Evolutionary conservation across 352 stramenopile genomes (phyloP).

Genomic region (Elongisporangium senticosum): DNA sequence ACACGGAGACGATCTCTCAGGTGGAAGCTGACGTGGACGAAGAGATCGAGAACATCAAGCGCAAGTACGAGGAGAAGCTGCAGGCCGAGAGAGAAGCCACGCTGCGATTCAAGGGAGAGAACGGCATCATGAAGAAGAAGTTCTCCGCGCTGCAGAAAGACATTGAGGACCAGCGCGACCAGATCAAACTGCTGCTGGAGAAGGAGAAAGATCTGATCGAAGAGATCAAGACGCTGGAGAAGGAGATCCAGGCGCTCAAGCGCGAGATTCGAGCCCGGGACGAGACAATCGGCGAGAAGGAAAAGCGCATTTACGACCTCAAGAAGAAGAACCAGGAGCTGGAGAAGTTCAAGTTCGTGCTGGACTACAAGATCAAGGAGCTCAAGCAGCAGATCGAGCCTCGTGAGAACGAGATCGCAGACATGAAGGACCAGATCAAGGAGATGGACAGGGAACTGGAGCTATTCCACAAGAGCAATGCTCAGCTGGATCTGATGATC

Average conservation of each 20-base stretch:
- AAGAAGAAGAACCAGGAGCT: slow-evolving; percentile 96
- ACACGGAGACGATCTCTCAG: slow-evolving; percentile 63
- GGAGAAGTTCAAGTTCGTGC: slow-evolving; percentile 96
- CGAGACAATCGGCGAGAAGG: slow-evolving; percentile 94
- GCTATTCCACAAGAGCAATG: slow-evolving; percentile 94
- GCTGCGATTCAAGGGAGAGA: slow-evolving; percentile 89
- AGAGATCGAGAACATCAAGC: slow-evolving; percentile 85
- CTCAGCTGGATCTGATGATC: slow-evolving; percentile 91
- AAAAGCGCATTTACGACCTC: slow-evolving; percentile 93
- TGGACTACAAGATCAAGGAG: slow-evolving; percentile 97
- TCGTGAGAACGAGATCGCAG: slow-evolving; percentile 91
- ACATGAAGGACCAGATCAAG: slow-evolving; percentile 93
- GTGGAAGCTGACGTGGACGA: slow-evolving; percentile 85
- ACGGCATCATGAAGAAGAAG: slow-evolving; percentile 94
- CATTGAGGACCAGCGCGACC: slow-evolving; percentile 88
- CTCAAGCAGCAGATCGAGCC: slow-evolving; percentile 93
- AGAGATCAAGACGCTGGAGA: slow-evolving; percentile 82
- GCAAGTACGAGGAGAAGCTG: slow-evolving; percentile 85
- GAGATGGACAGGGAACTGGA: slow-evolving; percentile 95
- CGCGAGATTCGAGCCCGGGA: slow-evolving; percentile 93
- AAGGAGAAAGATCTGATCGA: slow-evolving; percentile 87
- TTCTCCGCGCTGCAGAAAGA: slow-evolving; percentile 88
- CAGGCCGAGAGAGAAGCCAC: slow-evolving; percentile 82
- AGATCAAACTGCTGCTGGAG: slow-evolving; percentile 85
- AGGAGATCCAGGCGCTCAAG: slow-evolving; percentile 91